Base-by-base conservation (phyloP, 805 yeast genomes). In the Pichia scutulata region DNA sequence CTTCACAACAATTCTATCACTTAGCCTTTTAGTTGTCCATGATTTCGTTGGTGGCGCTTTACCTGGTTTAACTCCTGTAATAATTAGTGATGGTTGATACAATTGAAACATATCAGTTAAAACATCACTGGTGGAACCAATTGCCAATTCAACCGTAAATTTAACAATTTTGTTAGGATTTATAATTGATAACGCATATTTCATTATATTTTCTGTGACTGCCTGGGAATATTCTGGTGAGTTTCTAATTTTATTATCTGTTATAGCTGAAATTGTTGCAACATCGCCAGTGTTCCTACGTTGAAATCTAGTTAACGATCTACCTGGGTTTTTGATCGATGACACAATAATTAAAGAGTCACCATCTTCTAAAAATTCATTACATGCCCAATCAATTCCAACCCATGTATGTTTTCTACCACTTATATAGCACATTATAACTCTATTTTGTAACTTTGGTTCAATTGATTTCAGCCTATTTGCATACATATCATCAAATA, bases 401-500 rank as follows among this genome's bases (percentile, higher is more conserved):
- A 84, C 88, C 95, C 95, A 86, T 0, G 93, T 83, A 67, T 86
- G 92, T 49, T 70, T 73, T 52, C 92, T 69, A 3, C 89, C 95
- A 56, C 82, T 73, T 28, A 86, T 70, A 60, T 84, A 84, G 26
- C 83, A 80, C 61, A 86, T 60, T 6, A 85, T 70, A 1, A 75
- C 74, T 58, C 89, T 70, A 39, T 71, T 69, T 0, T 81, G 80
- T 43, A 80, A 63, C 43, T 59, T 58, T 0, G 74, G 70, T 16
- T 55, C 55, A 7, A 43, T 33, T 19, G 64, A 60, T 33, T 61
- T 55, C 26, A 74, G 37, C 42, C 70, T 64, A 2, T 70, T 69
- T 16, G 67, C 57, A 52, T 77, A 78, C 47, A 80, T 61, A 26
- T 64, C 64, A 51, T 79, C 82, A 57, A 69, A 80, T 30, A 71